Evolutionary conservation across 352 stramenopile genomes (phyloP).

Genomic region (Peronospora farinosa): DNA sequence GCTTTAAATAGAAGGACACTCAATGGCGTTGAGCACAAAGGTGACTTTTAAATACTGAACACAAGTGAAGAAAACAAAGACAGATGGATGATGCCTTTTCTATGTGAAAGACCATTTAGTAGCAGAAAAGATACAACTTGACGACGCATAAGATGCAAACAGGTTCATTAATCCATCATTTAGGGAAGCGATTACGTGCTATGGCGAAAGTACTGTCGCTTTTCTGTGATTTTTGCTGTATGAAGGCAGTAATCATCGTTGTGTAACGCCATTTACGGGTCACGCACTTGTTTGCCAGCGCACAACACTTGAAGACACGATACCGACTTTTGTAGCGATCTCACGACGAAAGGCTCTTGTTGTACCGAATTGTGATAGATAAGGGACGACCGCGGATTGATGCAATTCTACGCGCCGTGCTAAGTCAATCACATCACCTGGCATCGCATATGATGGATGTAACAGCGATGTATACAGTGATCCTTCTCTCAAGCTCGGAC

Average conservation of each 20-base stretch:
- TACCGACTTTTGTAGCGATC: conserved; percentile 5
- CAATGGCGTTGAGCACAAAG: neutral
- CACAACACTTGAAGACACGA: neutral
- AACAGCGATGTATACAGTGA: neutral
- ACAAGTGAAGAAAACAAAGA: conserved; percentile 11
- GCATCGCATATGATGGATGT: neutral
- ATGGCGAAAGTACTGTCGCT: neutral
- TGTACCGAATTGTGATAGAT: neutral
- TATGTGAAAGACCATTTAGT: neutral
- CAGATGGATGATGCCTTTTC: conserved; percentile 1
- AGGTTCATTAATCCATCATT: no score
- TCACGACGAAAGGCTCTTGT: conserved; percentile 14
- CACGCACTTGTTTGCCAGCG: conserved; percentile 1
- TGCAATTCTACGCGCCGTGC: conserved; percentile 6
- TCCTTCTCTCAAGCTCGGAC: neutral
- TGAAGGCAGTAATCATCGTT: conserved; percentile 4
- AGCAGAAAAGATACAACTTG: neutral
- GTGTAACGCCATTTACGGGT: conserved; percentile 8
- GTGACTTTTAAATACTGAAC: conserved; percentile 24
- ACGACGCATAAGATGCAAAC: no score
- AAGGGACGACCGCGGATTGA: conserved; percentile 10
- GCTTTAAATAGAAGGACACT: conserved; percentile 15
- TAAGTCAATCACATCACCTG: neutral
- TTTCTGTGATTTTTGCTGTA: conserved; percentile 5
- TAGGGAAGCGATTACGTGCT: no score